A percentile compares a stretch with the other conserved stretches of the same genome.
Conservation (phyloP, 768 basidiomycete species). For the Holtermannia corniformis region DNA sequence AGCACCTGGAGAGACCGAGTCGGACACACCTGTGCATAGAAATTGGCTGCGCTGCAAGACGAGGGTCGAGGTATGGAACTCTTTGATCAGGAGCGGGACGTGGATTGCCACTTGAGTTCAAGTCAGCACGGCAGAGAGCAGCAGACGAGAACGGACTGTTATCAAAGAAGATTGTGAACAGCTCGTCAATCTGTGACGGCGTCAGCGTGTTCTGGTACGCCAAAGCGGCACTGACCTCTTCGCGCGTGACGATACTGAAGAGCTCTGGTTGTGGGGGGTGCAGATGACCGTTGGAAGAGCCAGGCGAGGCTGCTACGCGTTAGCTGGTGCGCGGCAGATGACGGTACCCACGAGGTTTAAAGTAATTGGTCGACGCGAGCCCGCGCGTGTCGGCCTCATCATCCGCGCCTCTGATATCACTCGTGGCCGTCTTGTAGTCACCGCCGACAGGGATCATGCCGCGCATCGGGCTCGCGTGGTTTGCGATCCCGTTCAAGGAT, state of each 20-base stretch:
- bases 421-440: constrained; percentile 19
- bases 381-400: constrained; percentile 17
- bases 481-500: constrained; percentile 4
- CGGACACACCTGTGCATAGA: constrained; percentile 75
- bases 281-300: constrained; percentile 53
- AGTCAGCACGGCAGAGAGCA: constrained; percentile 55
- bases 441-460: constrained; percentile 9
- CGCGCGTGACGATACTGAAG: constrained; percentile 73
- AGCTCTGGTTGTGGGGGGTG: constrained; percentile 64
- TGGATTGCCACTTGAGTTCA: constrained; percentile 58
- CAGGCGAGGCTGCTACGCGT: constrained; percentile 44
- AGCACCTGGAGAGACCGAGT: constrained; percentile 47
- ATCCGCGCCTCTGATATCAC: constrained; percentile 42
- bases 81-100: constrained; percentile 67
- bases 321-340: neutral
- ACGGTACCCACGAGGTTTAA: constrained; percentile 64
- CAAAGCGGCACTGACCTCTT: no score
- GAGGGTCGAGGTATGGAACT: constrained; percentile 87
- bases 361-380: constrained; percentile 86
- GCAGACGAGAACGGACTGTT: constrained; percentile 16
- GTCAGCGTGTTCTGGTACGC: no score
- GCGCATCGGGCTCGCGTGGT: constrained; percentile 9
- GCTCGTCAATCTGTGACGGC: constrained; percentile 76
- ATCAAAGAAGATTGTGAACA: constrained; percentile 63
- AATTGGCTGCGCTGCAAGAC: constrained; percentile 93